Evolutionary conservation across 192 early-diverging fungal genomes (phyloP), one percentile per base, ranked within the genome.

Genomic region (Backusella luteola): DNA sequence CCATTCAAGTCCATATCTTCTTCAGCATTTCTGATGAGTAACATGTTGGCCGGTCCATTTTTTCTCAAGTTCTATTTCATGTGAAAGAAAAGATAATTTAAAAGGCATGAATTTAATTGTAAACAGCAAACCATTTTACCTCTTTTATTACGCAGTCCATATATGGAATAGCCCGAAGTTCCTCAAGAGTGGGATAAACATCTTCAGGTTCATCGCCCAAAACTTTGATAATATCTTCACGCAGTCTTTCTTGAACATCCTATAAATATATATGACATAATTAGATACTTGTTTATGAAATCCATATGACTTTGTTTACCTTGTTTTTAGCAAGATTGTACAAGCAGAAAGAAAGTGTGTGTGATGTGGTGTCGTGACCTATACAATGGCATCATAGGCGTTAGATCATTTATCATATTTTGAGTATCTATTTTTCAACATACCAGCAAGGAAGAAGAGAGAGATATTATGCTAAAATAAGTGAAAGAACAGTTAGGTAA

Each of bases 361-460:
- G 34, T 6, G 79, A 36, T 66, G 79, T 80, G 29, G 79, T 80
- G 36, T 80, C 79, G 52, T 80, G 79, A n/a, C 74, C 73, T 71
- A 46, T 63, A 63, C 1, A 63, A 26, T 26, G n/a, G 11, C 66
- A n/a, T 32, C 7, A 38, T 14, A 3, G 2, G 32, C 1, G 5
- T 39, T 34, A 49, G 34, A 5, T 39, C 34, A n/a, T 8, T 23
- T 46, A 34, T n/a, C n/a, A n/a, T 1, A 29, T 49, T n/a, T n/a
- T n/a, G 19, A 49, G 19, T 49, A 12, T 34, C 3, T 63, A 15
- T 34, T 77, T 68, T n/a, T 85, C 76, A 3, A 70, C 15, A 66
- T 70, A 41, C 88, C 88, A 49, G 88, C 88, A 26, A 89, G 80
- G 80, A 85, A 89, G 81, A 88, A 88, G 9, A 89, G 75, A 19